These are phyloP conservation scores for Pichia terricola DNA, from an alignment of 1,139 yeast genomes.

Conservation along the genomic window DNA sequence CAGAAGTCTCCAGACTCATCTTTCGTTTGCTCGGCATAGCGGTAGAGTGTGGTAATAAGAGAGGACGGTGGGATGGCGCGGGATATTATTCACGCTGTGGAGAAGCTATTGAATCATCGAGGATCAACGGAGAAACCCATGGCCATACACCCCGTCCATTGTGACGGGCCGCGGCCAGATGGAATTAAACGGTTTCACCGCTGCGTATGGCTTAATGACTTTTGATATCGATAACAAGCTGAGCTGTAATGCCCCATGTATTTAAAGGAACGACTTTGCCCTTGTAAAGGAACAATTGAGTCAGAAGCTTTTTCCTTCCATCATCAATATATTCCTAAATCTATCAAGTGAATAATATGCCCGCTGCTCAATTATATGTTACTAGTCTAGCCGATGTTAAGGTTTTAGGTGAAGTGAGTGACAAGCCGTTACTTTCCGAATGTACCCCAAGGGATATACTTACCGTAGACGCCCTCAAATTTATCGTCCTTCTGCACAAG, in stretches of 20 bases:
- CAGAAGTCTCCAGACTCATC: background rate
- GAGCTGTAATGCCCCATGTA: too few relatives aligned
- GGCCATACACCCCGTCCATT: background rate
- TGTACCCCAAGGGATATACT: slow-evolving; percentile 37
- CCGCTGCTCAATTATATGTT: slow-evolving; percentile 23
- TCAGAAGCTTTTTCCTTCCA: too few relatives aligned
- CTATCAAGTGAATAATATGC: too few relatives aligned
- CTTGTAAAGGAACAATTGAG: too few relatives aligned
- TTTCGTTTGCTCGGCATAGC: background rate
- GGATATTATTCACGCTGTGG: background rate
- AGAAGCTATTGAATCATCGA: background rate
- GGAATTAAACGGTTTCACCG: background rate
- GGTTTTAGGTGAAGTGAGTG: slow-evolving; percentile 54
- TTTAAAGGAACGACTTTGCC: too few relatives aligned
- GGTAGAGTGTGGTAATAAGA: background rate
- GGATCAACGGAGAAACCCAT: background rate
- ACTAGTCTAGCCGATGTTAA: slow-evolving; percentile 49
- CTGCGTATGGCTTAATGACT: too few relatives aligned
- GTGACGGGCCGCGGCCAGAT: background rate
- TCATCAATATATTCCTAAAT: too few relatives aligned
- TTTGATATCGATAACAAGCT: too few relatives aligned
- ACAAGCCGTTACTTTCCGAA: slow-evolving; percentile 44
- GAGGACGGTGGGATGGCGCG: background rate
- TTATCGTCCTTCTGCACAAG: slow-evolving; percentile 64
- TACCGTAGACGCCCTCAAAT: slow-evolving; percentile 54